phyloP scores from a whole-genome alignment of 768 basidiomycete genomes.

The Amanita exitialis region DNA sequence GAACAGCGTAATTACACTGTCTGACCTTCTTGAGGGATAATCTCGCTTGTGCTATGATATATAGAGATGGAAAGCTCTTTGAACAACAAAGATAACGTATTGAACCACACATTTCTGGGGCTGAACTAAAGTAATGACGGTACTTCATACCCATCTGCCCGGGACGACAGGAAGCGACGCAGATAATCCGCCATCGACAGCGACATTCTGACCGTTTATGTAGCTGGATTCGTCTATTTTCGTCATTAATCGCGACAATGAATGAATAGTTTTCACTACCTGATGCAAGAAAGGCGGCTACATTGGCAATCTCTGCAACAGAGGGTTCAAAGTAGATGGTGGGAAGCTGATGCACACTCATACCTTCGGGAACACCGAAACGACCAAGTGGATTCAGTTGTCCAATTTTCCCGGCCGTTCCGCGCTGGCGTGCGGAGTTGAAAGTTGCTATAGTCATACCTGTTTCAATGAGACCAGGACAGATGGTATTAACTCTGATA shows the following conservation, averaged over 20 bases:
- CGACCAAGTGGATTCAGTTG: constrained; percentile 78
- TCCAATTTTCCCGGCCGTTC: constrained; percentile 69
- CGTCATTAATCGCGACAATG: not conserved
- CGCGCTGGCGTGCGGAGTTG: constrained; percentile 64
- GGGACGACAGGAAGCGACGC: constrained; percentile 72
- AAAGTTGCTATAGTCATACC: constrained; percentile 82
- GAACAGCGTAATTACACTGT: not conserved
- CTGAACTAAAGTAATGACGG: not conserved
- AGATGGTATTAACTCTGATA: constrained; percentile 83
- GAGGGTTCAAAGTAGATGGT: not conserved
- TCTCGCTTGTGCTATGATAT: too few species aligned
- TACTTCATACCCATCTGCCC: constrained; percentile 49
- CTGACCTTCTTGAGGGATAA: too few species aligned
- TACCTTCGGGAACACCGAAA: constrained; percentile 76
- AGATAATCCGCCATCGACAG: constrained; percentile 81
- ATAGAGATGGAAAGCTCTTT: too few species aligned
- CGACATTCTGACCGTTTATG: constrained; percentile 82
- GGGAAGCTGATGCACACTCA: constrained; percentile 9
- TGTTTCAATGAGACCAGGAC: constrained; percentile 90
- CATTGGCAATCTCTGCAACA: constrained; percentile 71
- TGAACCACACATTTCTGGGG: too few species aligned
- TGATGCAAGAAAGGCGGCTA: constrained; percentile 78
- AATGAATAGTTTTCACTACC: constrained; percentile 34
- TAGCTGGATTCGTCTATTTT: constrained; percentile 77
- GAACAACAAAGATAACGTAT: too few species aligned